These are phyloP conservation scores for Actinidia arguta DNA, from an alignment of 179 eudicot species.

Conservation along the genomic window DNA sequence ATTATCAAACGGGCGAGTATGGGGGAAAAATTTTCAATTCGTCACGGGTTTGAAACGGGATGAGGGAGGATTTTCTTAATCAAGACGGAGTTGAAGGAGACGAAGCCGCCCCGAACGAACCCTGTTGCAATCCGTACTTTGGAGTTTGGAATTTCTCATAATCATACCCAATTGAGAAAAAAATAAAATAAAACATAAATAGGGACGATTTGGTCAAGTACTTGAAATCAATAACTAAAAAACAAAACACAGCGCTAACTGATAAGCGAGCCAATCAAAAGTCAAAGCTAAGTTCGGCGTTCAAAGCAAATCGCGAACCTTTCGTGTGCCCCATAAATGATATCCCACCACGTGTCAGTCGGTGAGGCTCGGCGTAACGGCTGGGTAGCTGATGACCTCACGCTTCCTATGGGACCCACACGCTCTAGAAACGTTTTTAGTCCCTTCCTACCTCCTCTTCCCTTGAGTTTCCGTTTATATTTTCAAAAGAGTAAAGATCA, in stretches of 20 bases:
- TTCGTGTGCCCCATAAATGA: neutral
- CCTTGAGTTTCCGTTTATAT: too few relatives aligned
- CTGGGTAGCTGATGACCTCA: slow-evolving; percentile 32
- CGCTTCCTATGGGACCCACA: slow-evolving; percentile 20
- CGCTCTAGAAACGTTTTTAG: neutral
- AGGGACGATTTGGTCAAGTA: neutral
- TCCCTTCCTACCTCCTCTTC: too few relatives aligned
- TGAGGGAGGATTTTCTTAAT: too few relatives aligned
- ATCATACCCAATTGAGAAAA: too few relatives aligned
- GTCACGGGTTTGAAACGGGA: too few relatives aligned
- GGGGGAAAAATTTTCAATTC: too few relatives aligned
- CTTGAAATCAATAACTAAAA: neutral
- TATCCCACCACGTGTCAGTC: slow-evolving; percentile 10
- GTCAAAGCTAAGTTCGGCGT: slow-evolving; percentile 35
- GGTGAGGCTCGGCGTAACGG: slow-evolving; percentile 27
- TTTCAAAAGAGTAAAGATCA: too few relatives aligned
- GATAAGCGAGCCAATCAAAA: slow-evolving; percentile 4
- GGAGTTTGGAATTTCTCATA: too few relatives aligned
- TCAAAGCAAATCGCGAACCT: slow-evolving; percentile 23
- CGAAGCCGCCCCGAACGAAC: too few relatives aligned
- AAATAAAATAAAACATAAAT: neutral
- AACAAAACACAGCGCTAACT: neutral
- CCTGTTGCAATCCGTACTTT: too few relatives aligned
- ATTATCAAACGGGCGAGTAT: too few relatives aligned
- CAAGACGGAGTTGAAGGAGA: too few relatives aligned